Base-by-base conservation (phyloP, 1,139 yeast species). In the Geotrichum histeridarum region DNA sequence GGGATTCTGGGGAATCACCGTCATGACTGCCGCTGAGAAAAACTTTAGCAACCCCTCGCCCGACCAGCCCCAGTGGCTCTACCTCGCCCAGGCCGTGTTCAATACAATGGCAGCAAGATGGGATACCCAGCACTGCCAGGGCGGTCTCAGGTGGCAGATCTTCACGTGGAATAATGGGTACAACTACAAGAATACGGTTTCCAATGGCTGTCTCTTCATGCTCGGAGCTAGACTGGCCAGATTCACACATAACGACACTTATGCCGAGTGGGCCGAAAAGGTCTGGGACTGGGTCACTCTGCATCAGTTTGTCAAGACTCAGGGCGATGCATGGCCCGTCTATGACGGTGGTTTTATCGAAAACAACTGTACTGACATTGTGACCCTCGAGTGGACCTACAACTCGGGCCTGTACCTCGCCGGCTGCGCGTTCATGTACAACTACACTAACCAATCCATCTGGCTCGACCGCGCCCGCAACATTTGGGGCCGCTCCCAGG, bases 71-170 rank as follows among this genome's bases (percentile, higher is more conserved):
- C 46, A 79, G 60, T 91, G 97, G 97, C 73, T 84, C 42, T 76
- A 80, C 27, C 71, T 86, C 61, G 81, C 90, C 0, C 88, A 85
- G 67, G 93, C 90, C 8, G 84, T 88, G 18, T 90, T 86, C 74
- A 89, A 90, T 68, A 86, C 95, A 37, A 90, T 91, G 96, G 80
- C 88, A 42, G 72, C 80, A 41, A 79, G 97, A 70, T 91, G 98
- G 98, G 97, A 91, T 67, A 63, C 69, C 8, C 75, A 67, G 2
- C 65, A 77, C 53, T 91, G 98, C 71, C 79, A 77, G 51, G 98
- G 98, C 57, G 98, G 98, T 1, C 76, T 91, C 59, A 80, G 97
- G 72, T 91, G 98, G 98, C 98, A 91, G 73, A 91, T 91, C 68
- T 91, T 87, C 75, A 80, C 86, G 58, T 91, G 96, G 95, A 91